Conservation (phyloP, 225 moss, liverwort and hornwort genomes). For the Asterella californica region DNA sequence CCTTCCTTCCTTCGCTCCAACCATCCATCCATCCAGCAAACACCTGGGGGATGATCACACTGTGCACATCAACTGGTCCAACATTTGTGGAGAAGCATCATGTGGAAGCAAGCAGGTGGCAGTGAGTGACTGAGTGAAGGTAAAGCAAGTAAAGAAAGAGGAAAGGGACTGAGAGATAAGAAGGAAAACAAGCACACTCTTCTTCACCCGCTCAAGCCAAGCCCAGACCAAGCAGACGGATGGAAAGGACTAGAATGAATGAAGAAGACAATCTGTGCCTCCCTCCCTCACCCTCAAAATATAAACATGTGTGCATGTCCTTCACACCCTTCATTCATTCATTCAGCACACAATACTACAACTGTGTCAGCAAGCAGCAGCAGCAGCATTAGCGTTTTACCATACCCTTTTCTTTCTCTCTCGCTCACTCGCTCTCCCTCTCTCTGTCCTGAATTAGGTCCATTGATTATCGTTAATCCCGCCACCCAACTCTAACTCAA, state of each 20-base stretch:
- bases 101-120: background rate
- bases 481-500: background rate
- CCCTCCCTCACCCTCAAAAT: background rate
- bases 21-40: background rate
- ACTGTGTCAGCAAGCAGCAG: background rate
- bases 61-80: conserved; percentile 5
- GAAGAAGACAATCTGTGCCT: background rate
- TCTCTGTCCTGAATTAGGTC: background rate
- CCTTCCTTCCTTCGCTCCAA: background rate
- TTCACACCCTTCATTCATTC: background rate
- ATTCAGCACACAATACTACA: background rate
- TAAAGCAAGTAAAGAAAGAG: no score
- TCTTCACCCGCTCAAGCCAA: background rate
- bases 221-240: background rate
- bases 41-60: background rate
- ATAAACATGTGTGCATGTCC: conserved; percentile 15
- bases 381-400: background rate
- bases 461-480: background rate
- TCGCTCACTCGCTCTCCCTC: background rate
- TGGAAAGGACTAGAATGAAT: background rate
- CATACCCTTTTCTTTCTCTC: background rate
- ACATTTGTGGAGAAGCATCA: conserved; percentile 5
- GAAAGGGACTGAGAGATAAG: background rate
- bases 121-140: background rate
- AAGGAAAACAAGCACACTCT: background rate